A percentile compares a stretch with the other conserved stretches of the same genome.
Conservation (phyloP, 805 yeast genomes). For the Zygosaccharomyces rouxii region DNA sequence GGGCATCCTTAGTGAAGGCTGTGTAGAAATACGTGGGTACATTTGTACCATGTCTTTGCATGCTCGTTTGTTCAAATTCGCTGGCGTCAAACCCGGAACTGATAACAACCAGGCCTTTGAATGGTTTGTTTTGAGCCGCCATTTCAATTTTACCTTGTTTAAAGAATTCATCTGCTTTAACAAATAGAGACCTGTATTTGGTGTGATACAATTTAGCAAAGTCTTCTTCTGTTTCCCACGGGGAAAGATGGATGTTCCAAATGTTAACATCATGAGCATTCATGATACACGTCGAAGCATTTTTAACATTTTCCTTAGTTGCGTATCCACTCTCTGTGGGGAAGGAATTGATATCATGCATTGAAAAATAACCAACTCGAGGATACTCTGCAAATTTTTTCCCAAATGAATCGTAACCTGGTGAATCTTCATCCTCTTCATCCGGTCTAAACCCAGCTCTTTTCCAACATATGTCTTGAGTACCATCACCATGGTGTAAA, state of each 20-base stretch:
- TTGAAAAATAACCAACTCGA: conserved; percentile 73
- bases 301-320: conserved; percentile 60
- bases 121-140: conserved; percentile 40
- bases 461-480: conserved; percentile 82
- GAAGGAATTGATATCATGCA: conserved; percentile 81
- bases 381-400: conserved; percentile 42
- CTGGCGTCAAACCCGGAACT: conserved; percentile 90
- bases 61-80: conserved; percentile 73
- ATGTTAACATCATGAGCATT: conserved; percentile 72
- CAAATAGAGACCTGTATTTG: conserved; percentile 56
- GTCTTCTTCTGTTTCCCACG: conserved; percentile 59
- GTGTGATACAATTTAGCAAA: conserved; percentile 58
- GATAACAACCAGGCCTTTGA: conserved; percentile 58
- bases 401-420: conserved; percentile 45
- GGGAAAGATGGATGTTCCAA: conserved; percentile 79
- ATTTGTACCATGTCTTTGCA: conserved; percentile 80
- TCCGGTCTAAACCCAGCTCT: conserved; percentile 44
- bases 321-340: conserved; percentile 82
- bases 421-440: conserved; percentile 33
- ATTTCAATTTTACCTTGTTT: conserved; percentile 44
- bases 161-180: conserved; percentile 64
- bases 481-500: conserved; percentile 85
- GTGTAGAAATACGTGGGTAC: conserved; percentile 80
- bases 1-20: conserved; percentile 66
- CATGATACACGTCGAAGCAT: conserved; percentile 73